These are phyloP conservation scores for Termitomyces eurrhizus DNA, from an alignment of 768 basidiomycete genomes.

Conservation along the genomic window DNA sequence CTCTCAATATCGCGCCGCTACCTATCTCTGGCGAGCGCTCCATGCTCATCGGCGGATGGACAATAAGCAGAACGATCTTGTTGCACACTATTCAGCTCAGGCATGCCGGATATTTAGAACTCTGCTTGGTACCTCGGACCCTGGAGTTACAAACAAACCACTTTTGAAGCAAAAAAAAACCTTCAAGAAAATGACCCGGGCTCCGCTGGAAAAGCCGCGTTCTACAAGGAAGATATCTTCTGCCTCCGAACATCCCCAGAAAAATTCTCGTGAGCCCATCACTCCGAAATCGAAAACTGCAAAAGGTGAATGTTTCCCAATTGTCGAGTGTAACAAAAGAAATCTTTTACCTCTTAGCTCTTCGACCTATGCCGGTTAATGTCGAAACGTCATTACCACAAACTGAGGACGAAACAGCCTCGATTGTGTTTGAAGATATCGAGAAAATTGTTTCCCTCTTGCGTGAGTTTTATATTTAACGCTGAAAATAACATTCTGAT, in stretches of 20 bases:
- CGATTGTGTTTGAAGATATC: slow-evolving; percentile 34
- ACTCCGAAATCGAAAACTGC: slow-evolving; percentile 42
- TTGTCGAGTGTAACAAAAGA: background rate
- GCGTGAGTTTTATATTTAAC: slow-evolving; percentile 34
- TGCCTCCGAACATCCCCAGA: slow-evolving; percentile 12
- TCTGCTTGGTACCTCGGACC: slow-evolving; percentile 21
- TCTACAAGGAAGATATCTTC: slow-evolving; percentile 14
- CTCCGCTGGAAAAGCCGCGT: slow-evolving; percentile 11
- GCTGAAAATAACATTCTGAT: slow-evolving; percentile 1
- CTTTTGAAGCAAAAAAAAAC: slow-evolving; percentile 19
- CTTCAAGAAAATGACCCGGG: slow-evolving; percentile 14
- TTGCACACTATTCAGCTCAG: slow-evolving; percentile 49
- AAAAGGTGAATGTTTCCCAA: slow-evolving; percentile 23
- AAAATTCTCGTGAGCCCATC: slow-evolving; percentile 22
- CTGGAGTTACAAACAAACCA: slow-evolving; percentile 24
- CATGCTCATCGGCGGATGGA: slow-evolving; percentile 59
- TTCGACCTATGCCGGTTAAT: slow-evolving; percentile 28
- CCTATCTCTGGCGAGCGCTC: slow-evolving; percentile 67
- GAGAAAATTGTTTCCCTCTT: slow-evolving; percentile 44
- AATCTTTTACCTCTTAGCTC: slow-evolving; percentile 17
- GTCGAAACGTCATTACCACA: slow-evolving; percentile 23
- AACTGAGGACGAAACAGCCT: slow-evolving; percentile 14
- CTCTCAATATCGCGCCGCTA: slow-evolving; percentile 47
- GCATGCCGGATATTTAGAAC: slow-evolving; percentile 47
- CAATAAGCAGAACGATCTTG: slow-evolving; percentile 36